Base-by-base conservation (phyloP, 2,329 filamentous ascomycete species). In the Fusarium penzigii region DNA sequence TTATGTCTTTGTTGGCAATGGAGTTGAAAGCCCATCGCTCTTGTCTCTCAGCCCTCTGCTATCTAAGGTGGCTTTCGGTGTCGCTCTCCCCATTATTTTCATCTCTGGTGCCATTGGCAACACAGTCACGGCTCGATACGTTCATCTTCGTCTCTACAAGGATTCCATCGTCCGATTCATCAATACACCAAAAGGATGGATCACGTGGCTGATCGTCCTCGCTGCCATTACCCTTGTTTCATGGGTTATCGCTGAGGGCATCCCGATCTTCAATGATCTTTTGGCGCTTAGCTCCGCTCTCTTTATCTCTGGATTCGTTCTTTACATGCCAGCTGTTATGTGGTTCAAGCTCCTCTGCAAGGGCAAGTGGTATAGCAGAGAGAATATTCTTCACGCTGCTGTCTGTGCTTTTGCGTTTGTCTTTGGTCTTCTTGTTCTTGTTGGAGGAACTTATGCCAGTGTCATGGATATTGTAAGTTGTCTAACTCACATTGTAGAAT, bases 221-320 rank as follows among this genome's bases (percentile, higher is more conserved):
- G 68, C 77, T 1, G 58, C 67, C 39, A 68, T 86, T 34, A 90
- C 86, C 73, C 51, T 56, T 48, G 17, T 63, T 1, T 58, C 61
- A 5, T 63, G 59, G 4, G 46, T 86, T 9, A 49, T 87, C 13
- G 84, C 84, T 77, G 82, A 87, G 62, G 82, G 85, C 1, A 86
- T 91, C 44, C 88, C 88, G 1, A 84, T 86, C 65, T 92, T 91
- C 72, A 82, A 81, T 53, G 77, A 87, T 42, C 72, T 91, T 41
- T 73, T 91, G 9, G 72, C 75, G 39, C 75, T 79, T 58, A 73
- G 66, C 44, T 78, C 76, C 3, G 71, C 75, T 17, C 68, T 80
- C n/a, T 72, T 80, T 53, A 70, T 78, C 54, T 78, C 76, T 2
- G 66, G 66, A 3, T 68, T 68, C 50, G 70, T 73, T 1, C 71